phyloP scores from a whole-genome alignment of 495 filamentous ascomycete genomes.

The Platismatia glauca region DNA sequence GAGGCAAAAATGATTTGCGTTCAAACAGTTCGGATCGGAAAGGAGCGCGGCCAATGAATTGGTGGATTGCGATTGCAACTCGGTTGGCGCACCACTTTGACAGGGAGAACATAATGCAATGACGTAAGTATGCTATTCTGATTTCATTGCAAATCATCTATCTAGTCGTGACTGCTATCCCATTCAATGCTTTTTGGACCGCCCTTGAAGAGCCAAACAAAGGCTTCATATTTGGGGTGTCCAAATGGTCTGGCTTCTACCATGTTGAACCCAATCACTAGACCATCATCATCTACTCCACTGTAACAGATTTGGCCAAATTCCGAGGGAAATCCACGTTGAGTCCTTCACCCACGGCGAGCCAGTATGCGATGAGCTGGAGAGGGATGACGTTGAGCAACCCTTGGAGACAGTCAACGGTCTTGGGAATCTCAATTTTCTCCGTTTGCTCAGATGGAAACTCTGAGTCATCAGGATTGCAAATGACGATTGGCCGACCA shows the following conservation, averaged over 20 bases:
- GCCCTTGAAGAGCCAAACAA: background rate
- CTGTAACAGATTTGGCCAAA: slow-evolving; percentile 96
- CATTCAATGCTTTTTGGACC: background rate
- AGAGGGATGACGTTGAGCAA: slow-evolving; percentile 95
- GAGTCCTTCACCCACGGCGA: slow-evolving; percentile 87
- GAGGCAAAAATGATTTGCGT: too few relatives aligned
- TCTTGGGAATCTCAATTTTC: slow-evolving; percentile 95
- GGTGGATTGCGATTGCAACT: too few relatives aligned
- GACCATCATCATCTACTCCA: slow-evolving; percentile 43
- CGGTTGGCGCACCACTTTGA: too few relatives aligned
- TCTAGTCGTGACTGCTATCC: slow-evolving; percentile 5
- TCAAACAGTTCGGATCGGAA: too few relatives aligned
- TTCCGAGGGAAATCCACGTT: slow-evolving; percentile 98
- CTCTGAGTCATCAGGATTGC: slow-evolving; percentile 82
- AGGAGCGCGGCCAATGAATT: too few relatives aligned
- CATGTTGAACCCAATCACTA: background rate
- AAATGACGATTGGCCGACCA: slow-evolving; percentile 96
- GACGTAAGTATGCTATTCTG: background rate
- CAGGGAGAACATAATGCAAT: too few relatives aligned
- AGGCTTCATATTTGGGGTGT: background rate
- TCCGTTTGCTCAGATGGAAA: slow-evolving; percentile 80
- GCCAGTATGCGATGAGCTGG: slow-evolving; percentile 97
- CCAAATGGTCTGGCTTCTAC: background rate
- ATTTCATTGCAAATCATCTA: slow-evolving; percentile 7
- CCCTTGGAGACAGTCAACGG: slow-evolving; percentile 90